phyloP scores from a whole-genome alignment of 192 early-diverging fungal genomes.

The Haplosporangium gracile region DNA sequence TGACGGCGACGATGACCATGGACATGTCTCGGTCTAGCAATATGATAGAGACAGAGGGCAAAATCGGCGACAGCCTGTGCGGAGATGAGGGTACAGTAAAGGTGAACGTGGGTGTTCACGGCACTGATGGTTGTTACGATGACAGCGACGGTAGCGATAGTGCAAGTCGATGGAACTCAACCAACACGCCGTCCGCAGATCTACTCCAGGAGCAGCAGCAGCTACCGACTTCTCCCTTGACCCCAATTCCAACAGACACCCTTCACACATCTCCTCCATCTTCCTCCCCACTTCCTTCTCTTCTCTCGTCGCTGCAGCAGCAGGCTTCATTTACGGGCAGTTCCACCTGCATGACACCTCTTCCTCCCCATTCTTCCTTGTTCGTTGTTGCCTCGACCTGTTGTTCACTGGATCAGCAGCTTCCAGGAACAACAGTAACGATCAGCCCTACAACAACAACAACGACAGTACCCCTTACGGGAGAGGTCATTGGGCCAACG shows the following conservation, averaged over 20 bases:
- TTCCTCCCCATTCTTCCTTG: not conserved
- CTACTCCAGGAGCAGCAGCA: not conserved
- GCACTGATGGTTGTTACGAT: no score
- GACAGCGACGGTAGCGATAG: not conserved
- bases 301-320: not conserved
- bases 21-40: not conserved
- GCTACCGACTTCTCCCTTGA: slow-evolving; percentile 14
- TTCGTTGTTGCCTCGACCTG: not conserved
- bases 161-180: not conserved
- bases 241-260: slow-evolving; percentile 17
- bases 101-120: not conserved
- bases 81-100: not conserved
- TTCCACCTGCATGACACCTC: not conserved
- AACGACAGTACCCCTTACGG: not conserved
- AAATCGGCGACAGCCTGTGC: not conserved
- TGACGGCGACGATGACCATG: not conserved
- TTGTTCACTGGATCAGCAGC: not conserved
- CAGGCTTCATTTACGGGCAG: not conserved
- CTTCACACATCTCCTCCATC: not conserved
- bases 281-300: not conserved
- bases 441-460: not conserved
- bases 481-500: not conserved
- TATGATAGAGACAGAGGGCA: not conserved
- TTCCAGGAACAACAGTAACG: not conserved
- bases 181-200: not conserved